Base-by-base conservation (phyloP, 2,329 filamentous ascomycete species). In the Claviceps fusiformis region DNA sequence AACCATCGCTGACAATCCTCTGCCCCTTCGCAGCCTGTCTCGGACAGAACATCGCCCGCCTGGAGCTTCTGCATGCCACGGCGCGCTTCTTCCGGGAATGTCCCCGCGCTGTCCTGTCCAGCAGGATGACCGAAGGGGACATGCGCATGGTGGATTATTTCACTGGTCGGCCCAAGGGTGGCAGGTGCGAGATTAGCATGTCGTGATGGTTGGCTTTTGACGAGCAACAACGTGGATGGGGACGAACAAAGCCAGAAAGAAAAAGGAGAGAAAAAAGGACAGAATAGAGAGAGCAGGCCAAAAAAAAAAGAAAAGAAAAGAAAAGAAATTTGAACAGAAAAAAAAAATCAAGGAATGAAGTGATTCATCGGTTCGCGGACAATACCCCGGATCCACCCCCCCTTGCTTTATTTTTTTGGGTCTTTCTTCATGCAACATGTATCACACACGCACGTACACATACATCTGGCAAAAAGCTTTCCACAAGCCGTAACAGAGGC, bases 31-130 rank as follows among this genome's bases (percentile, higher is more conserved):
- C 24, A 52, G 50, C 50, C 2, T 52, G 50, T 45, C 50, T 45
- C 1, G 50, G 50, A n/a, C 50, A 52, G 27, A 52, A 52, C n/a
- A 33, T 53, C 13, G 51, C 51, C 3, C 51, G 43, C 15, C 17
- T 53, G 41, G 51, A 53, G 43, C 51, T 52, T 19, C 31, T 46
- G 31, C 31, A 53, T 46, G 51, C 51, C 19, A 46, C 51, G 31
- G 33, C 29, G 11, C 43, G n/a, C 15, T 46, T 53, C 13, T 53
- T 46, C 11, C 51, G 51, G 15, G 24, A 52, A 19, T 53, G 41
- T 17, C 51, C 51, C 4, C 11, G 11, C 24, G 51, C 51, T 3
- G 29, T 45, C 13, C 5, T 45, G 19, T 53, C 51, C n/a, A 11
- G n/a, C 4, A 47, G 37, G 15, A 53, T n/a, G 51, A 53, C 41